Conservation (phyloP, 257 asterid species). For the Buddleja alternifolia region DNA sequence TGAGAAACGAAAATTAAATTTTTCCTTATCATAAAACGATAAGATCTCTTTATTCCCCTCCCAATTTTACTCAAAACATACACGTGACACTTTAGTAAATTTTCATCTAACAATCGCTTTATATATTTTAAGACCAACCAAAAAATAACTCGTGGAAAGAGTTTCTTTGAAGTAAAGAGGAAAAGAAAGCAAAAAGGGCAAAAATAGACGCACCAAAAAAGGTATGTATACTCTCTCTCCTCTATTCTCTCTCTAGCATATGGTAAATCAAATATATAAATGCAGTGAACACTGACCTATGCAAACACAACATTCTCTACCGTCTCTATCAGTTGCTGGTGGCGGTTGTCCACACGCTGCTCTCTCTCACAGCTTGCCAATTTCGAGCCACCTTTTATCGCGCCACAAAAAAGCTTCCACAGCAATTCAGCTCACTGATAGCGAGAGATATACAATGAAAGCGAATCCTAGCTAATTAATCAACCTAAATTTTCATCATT, state of each 20-base stretch:
- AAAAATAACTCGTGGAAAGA: too few species aligned
- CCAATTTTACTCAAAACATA: too few species aligned
- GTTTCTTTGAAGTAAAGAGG: background rate
- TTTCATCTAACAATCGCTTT: too few species aligned
- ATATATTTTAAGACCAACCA: too few species aligned
- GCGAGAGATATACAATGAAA: conserved; percentile 42
- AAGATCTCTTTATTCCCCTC: too few species aligned
- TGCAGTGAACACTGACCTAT: background rate
- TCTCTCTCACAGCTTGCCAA: conserved; percentile 27
- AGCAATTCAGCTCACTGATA: conserved; percentile 60
- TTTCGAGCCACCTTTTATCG: conserved; percentile 55
- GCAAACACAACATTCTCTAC: conserved; percentile 23
- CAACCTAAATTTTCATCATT: conserved; percentile 48
- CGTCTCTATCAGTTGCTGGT: conserved; percentile 65
- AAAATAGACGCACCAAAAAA: background rate
- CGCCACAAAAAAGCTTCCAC: conserved; percentile 53
- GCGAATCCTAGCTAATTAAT: conserved; percentile 21
- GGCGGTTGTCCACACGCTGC: conserved; percentile 46
- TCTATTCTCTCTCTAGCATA: background rate
- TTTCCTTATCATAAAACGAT: too few species aligned
- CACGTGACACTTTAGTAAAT: too few species aligned
- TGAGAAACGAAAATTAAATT: too few species aligned
- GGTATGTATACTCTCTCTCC: too few species aligned
- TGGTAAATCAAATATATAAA: background rate
- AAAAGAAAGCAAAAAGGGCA: background rate